Evolutionary conservation across 139 green algal genomes (phyloP).

Genomic region (Trebouxia sp.): DNA sequence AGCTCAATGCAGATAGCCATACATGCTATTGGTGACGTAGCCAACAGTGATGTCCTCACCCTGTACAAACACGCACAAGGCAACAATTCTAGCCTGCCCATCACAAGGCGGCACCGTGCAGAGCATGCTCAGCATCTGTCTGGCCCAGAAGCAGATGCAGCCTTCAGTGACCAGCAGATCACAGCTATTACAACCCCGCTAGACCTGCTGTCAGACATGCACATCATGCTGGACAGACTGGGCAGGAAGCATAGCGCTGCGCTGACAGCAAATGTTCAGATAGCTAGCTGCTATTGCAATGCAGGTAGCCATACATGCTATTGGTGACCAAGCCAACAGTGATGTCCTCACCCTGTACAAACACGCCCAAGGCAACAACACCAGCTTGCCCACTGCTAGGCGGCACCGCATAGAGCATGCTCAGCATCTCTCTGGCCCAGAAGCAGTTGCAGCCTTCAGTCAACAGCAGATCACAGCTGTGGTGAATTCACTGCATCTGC

Average conservation of each 20-base stretch:
- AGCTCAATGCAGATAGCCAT: conserved; percentile 61
- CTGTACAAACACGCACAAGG: conserved; percentile 18
- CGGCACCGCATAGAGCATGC: conserved; percentile 53
- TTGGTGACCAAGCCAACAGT: conserved; percentile 74
- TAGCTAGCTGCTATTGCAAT: no score
- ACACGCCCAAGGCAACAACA: background rate
- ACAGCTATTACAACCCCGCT: conserved; percentile 66
- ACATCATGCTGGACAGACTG: conserved; percentile 52
- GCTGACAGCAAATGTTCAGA: no score
- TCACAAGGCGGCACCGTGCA: conserved; percentile 34
- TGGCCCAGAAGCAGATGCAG: background rate
- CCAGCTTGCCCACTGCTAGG: background rate
- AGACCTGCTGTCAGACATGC: conserved; percentile 63
- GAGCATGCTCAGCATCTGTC: conserved; percentile 71
- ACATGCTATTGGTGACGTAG: conserved; percentile 77
- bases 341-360: conserved; percentile 55
- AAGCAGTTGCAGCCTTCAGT: conserved; percentile 27
- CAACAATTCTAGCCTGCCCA: background rate
- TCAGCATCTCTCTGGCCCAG: conserved; percentile 61
- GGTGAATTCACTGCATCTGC: conserved; percentile 73
- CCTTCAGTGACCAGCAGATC: conserved; percentile 32
- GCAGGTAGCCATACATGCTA: conserved; percentile 75
- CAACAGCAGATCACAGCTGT: conserved; percentile 41
- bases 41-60: conserved; percentile 68
- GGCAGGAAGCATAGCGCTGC: conserved; percentile 34